A percentile compares a stretch with the other conserved stretches of the same genome.
phyloP scores from a whole-genome alignment of 495 filamentous ascomycete species.

The Penicillium waksmanii region DNA sequence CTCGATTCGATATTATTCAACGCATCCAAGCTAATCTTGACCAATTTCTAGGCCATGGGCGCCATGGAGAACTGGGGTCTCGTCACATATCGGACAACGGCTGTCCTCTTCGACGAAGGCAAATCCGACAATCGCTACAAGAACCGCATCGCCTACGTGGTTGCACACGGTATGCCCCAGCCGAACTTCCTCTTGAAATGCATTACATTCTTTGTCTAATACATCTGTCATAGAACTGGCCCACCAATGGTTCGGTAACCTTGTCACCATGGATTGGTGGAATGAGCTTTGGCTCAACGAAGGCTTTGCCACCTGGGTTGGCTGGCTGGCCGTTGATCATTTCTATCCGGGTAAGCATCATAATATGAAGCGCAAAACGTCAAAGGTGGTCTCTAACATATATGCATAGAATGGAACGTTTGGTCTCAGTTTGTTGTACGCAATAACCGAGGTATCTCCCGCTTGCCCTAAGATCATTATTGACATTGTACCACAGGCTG shows the following conservation, averaged over 20 bases:
- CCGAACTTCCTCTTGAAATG: not conserved
- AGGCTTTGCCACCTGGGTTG: slow-evolving; percentile 97
- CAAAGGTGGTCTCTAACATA: slow-evolving; percentile 12
- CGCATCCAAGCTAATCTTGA: not conserved
- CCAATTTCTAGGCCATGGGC: slow-evolving; percentile 61
- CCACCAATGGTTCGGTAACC: slow-evolving; percentile 98
- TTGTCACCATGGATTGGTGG: slow-evolving; percentile 85
- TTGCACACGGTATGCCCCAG: slow-evolving; percentile 64
- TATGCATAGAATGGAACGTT: slow-evolving; percentile 75
- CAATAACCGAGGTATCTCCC: slow-evolving; percentile 56
- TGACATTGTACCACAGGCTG: slow-evolving; percentile 61
- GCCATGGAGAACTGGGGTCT: slow-evolving; percentile 93
- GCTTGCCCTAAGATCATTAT: slow-evolving; percentile 23
- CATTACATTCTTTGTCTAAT: slow-evolving; percentile 7
- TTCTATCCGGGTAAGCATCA: slow-evolving; percentile 70
- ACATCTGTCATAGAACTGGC: slow-evolving; percentile 66
- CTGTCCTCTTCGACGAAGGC: slow-evolving; percentile 89
- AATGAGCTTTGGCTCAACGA: slow-evolving; percentile 97
- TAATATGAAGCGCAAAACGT: not conserved
- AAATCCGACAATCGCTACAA: slow-evolving; percentile 85
- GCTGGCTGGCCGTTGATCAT: slow-evolving; percentile 90
- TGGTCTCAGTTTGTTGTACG: slow-evolving; percentile 92
- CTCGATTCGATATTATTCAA: no score
- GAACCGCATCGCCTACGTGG: slow-evolving; percentile 91
- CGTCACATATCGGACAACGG: slow-evolving; percentile 92